phyloP scores from a whole-genome alignment of 305 asterid species.

The Solanum hybrid region DNA sequence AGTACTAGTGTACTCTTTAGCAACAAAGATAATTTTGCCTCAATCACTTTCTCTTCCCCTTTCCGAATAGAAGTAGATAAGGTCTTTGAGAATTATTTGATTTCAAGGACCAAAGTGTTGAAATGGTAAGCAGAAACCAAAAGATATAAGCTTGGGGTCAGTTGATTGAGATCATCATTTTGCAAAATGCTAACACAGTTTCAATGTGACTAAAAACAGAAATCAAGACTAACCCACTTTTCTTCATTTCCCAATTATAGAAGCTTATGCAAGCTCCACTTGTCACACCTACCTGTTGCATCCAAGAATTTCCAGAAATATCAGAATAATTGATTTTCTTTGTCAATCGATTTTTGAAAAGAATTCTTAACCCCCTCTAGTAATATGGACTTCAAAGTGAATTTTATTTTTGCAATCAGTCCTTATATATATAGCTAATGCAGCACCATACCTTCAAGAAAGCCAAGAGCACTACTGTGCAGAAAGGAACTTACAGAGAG shows the following conservation, averaged over 20 bases:
- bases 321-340: neutral
- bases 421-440: neutral
- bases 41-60: neutral
- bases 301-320: neutral
- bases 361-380: neutral
- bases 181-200: constrained; percentile 39
- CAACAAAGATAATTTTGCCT: neutral
- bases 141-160: neutral
- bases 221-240: constrained; percentile 68
- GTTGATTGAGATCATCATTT: neutral
- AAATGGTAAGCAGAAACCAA: neutral
- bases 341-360: neutral
- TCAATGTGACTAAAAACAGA: constrained; percentile 71
- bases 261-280: constrained; percentile 62
- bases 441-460: neutral
- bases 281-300: constrained; percentile 28
- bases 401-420: neutral
- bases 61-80: neutral
- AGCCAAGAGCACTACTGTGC: neutral
- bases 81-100: neutral
- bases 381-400: neutral
- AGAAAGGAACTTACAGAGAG: neutral
- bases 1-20: neutral
- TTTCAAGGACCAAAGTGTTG: neutral
- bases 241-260: constrained; percentile 84